These are phyloP conservation scores for Knoxia roxburghii DNA, from an alignment of 257 asterid genomes.

Conservation along the genomic window DNA sequence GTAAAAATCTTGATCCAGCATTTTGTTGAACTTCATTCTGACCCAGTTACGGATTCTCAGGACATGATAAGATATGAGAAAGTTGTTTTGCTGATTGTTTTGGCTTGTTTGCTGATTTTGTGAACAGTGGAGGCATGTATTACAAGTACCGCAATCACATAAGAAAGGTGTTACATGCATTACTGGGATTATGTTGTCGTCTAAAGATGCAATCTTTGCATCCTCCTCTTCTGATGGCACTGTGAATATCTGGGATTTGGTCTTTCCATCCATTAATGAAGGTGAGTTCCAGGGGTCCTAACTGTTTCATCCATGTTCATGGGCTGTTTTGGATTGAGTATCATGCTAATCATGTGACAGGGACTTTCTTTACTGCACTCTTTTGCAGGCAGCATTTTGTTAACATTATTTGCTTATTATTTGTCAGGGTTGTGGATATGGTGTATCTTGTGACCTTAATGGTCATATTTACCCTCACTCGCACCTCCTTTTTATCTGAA, in stretches of 20 bases:
- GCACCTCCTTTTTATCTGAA: neutral
- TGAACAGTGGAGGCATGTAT: constrained; percentile 75
- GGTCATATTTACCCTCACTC: neutral
- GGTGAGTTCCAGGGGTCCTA: constrained; percentile 42
- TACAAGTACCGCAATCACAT: constrained; percentile 72
- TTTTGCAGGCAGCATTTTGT: neutral
- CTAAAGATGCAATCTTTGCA: constrained; percentile 61
- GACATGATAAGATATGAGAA: neutral
- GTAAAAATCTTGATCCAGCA: neutral
- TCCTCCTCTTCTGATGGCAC: constrained; percentile 89
- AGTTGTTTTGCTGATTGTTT: constrained; percentile 9
- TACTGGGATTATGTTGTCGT: constrained; percentile 59
- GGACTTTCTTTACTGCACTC: neutral
- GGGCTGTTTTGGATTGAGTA: constrained; percentile 9
- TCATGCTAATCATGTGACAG: neutral
- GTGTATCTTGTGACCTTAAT: neutral
- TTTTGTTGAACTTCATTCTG: constrained; percentile 1
- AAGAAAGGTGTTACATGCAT: constrained; percentile 91
- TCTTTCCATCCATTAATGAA: constrained; percentile 45
- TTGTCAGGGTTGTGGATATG: neutral
- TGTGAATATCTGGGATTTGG: constrained; percentile 67
- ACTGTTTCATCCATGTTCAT: neutral
- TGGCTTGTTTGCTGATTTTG: constrained; percentile 12
- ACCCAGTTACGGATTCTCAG: neutral
- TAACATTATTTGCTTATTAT: neutral